Base-by-base conservation (phyloP, 345 rosid species). In the Gossypium bickii region DNA sequence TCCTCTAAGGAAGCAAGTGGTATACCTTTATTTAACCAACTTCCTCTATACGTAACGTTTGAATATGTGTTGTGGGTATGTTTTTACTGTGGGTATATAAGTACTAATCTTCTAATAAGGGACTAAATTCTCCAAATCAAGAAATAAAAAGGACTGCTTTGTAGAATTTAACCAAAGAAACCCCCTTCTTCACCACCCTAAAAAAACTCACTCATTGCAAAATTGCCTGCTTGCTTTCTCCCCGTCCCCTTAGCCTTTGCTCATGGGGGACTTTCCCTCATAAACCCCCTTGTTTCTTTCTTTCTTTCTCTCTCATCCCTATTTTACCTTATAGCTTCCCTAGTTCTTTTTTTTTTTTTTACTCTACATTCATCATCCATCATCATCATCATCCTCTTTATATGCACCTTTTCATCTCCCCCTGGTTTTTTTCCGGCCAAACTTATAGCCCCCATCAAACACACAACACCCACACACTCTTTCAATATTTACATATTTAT, bases 241-340 rank as follows among this genome's bases (percentile, higher is more conserved):
- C 86, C 84, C 97, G 93, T 70, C 82, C 85, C 92, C 97, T 87
- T 85, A 85, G 97, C 88, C 93, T 83, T 85, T 87, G 89, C 87
- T 81, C 57, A 69, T 84, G 97, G 93, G 97, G 87, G 87, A 84
- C 78, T 83, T 82, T 86, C 85, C 63, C 79, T 63, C 80, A 60
- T 9, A 17, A n/a, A 56, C 65, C 76, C 82, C 84, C 4, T 48
- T 66, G 12, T 18, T 4, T 11, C 15, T 43, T 11, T 47, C 38
- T 20, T 2, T 44, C 18, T 45, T 12, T 44, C 53, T 22, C 55
- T 22, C 53, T 66, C 67, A 12, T 63, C 24, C 7, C 4, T 1
- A 7, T 13, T 38, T 3, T 64, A 13, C 24, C 22, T 41, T 43
- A 0, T 41, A 64, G 67, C 67, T 34, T 29, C 12, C 67, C 41